Conservation (phyloP, 148 eudicot genomes). For the Tetragonia tetragonoides region DNA sequence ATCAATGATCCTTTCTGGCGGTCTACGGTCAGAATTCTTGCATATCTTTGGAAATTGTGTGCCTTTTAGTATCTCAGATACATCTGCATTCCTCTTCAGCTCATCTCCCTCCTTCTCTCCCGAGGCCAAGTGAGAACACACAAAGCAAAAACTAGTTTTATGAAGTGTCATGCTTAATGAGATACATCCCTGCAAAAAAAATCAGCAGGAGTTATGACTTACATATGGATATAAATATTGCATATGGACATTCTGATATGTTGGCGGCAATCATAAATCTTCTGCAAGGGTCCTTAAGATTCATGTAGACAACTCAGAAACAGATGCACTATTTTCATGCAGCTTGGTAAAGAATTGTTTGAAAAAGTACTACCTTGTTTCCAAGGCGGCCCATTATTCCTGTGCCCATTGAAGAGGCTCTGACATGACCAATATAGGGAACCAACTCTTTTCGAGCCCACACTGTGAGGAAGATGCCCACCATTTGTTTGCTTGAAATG, state of each 20-base stretch:
- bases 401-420: constrained; percentile 71
- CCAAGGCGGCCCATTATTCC: constrained; percentile 94
- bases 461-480: constrained; percentile 73
- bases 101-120: constrained; percentile 95
- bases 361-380: constrained; percentile 68
- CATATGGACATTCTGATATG: too few species aligned
- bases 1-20: constrained; percentile 71
- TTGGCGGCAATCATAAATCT: neutral
- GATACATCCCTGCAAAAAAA: constrained; percentile 66
- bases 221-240: too few species aligned
- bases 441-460: constrained; percentile 73
- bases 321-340: neutral
- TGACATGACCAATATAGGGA: constrained; percentile 68
- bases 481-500: constrained; percentile 85
- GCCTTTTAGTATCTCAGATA: constrained; percentile 73
- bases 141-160: constrained; percentile 87
- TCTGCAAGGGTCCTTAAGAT: neutral
- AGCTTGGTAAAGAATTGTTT: too few species aligned
- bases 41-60: constrained; percentile 63
- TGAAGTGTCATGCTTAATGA: constrained; percentile 81
- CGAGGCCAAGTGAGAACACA: constrained; percentile 87
- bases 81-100: constrained; percentile 72
- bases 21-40: constrained; percentile 43
- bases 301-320: neutral
- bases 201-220: neutral